These are phyloP conservation scores for Clavariopsis aquatica DNA, from an alignment of 495 filamentous ascomycete species.

Conservation along the genomic window DNA sequence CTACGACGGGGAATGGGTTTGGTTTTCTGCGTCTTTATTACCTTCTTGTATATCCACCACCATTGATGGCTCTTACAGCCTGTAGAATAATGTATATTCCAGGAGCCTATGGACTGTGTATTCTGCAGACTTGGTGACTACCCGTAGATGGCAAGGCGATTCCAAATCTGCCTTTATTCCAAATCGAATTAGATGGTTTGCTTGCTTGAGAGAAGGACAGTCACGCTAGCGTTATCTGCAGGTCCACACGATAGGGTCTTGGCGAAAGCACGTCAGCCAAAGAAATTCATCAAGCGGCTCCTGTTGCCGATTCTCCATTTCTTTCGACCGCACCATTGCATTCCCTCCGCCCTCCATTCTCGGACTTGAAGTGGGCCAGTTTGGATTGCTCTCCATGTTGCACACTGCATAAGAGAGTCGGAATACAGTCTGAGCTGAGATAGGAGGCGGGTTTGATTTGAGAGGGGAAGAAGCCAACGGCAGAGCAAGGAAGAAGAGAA, in stretches of 20 bases:
- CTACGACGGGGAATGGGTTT: background rate
- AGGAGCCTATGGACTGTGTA: too few relatives aligned
- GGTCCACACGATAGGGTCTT: constrained; percentile 5
- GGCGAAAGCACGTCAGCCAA: constrained; percentile 15
- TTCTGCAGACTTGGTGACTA: too few relatives aligned
- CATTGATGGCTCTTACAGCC: background rate
- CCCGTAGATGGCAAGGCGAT: too few relatives aligned
- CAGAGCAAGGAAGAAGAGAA: constrained; percentile 1
- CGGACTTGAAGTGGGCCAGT: background rate
- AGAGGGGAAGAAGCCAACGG: background rate
- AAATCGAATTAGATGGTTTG: too few relatives aligned
- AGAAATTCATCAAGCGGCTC: background rate
- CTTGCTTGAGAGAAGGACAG: too few relatives aligned
- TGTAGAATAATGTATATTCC: background rate
- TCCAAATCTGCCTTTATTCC: too few relatives aligned
- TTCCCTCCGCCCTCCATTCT: background rate
- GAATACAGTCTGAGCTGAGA: background rate
- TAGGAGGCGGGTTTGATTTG: background rate
- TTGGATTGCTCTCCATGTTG: background rate
- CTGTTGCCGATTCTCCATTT: background rate
- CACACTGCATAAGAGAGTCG: background rate
- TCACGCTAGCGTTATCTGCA: background rate
- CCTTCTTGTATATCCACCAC: constrained; percentile 7
- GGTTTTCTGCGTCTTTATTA: background rate
- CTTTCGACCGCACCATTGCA: too few relatives aligned